These are phyloP conservation scores for Penicillium sp. DNA, from an alignment of 2,329 filamentous ascomycete genomes.

Conservation along the genomic window DNA sequence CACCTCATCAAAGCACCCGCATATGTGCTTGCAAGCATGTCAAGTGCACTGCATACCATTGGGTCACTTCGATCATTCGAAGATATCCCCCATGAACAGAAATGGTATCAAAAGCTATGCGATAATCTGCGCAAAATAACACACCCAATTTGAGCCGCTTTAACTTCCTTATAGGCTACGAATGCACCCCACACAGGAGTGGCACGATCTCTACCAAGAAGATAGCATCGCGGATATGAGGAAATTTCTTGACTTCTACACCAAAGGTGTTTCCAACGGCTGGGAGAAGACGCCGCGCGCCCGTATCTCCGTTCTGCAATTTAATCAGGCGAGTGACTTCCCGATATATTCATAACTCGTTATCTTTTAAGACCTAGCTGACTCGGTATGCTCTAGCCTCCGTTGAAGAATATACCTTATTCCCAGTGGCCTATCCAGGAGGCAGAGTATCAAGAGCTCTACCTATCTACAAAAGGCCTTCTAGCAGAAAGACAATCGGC, in stretches of 20 bases:
- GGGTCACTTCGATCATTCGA: not conserved
- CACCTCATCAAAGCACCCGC: not conserved
- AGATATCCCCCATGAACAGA: not conserved
- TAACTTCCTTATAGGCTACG: slow-evolving; percentile 12
- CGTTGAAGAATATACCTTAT: not conserved
- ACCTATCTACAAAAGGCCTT: not conserved
- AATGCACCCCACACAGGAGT: slow-evolving; percentile 29
- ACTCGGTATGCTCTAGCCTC: not conserved
- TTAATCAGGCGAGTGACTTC: not conserved
- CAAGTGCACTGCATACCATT: not conserved
- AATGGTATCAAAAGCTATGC: not conserved
- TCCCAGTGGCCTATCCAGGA: not conserved
- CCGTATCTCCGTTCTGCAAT: slow-evolving; percentile 6
- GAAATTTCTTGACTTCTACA: slow-evolving; percentile 14
- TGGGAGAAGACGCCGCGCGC: slow-evolving; percentile 14
- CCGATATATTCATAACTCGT: not conserved
- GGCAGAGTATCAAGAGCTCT: not conserved
- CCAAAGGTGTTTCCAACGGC: slow-evolving; percentile 8
- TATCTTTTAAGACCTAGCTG: not conserved
- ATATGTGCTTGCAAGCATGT: not conserved
- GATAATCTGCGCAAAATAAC: not conserved
- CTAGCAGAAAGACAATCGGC: not conserved
- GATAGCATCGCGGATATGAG: slow-evolving; percentile 22
- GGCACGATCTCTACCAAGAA: slow-evolving; percentile 28
- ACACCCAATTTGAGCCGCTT: accelerated